These are phyloP conservation scores for Panicum hallii DNA, from an alignment of 202 grass and related monocot genomes.

Conservation along the genomic window DNA sequence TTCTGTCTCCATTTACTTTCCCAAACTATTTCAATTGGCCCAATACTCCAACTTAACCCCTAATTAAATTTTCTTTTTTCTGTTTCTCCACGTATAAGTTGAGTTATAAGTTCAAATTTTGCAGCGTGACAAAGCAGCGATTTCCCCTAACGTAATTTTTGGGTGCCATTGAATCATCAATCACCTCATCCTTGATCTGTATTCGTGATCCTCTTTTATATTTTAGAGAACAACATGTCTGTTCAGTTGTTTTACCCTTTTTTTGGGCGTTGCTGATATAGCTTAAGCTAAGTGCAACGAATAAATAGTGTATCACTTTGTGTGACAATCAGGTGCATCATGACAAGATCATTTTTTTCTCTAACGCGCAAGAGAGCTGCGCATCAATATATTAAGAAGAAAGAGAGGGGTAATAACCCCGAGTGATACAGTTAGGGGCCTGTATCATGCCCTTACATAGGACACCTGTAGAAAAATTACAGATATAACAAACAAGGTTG, in stretches of 20 bases:
- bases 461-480: too few relatives aligned
- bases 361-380: too few relatives aligned
- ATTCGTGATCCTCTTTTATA: not conserved
- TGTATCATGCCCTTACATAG: too few relatives aligned
- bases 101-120: not conserved
- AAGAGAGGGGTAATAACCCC: too few relatives aligned
- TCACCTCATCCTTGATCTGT: not conserved
- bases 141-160: not conserved
- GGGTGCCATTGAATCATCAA: not conserved
- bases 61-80: not conserved
- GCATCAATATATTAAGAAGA: too few relatives aligned
- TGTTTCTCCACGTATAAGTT: not conserved
- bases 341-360: not conserved
- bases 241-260: not conserved
- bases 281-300: not conserved
- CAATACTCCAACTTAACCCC: not conserved
- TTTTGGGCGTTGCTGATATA: not conserved
- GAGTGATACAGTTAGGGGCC: too few relatives aligned
- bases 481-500: too few relatives aligned
- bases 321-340: not conserved
- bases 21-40: not conserved
- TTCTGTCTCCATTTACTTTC: not conserved
- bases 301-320: not conserved
- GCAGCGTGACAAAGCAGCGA: not conserved
- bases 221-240: not conserved